Evolutionary conservation across 805 yeast genomes (phyloP).

Genomic region (Candida hungchunana): DNA sequence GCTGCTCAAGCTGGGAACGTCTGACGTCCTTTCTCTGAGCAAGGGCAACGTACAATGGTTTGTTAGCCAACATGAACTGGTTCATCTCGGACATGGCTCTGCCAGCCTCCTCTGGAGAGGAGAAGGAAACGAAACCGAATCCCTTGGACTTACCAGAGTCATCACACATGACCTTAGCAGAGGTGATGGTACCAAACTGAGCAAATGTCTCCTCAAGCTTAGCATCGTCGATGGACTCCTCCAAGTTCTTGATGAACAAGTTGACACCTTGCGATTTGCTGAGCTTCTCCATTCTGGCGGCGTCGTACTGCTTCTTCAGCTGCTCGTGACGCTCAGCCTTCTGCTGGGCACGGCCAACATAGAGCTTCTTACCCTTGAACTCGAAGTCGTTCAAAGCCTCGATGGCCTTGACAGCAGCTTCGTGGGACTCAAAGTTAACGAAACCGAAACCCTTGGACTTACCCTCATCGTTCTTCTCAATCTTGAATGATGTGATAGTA

Average conservation of each 20-base stretch:
- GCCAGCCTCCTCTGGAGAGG: constrained; percentile 97
- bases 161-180: constrained; percentile 94
- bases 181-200: constrained; percentile 91
- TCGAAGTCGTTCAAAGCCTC: constrained; percentile 88
- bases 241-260: constrained; percentile 94
- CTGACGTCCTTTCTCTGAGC: constrained; percentile 99
- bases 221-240: constrained; percentile 89
- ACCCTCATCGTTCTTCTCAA: constrained; percentile 75
- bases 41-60: constrained; percentile 96
- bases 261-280: constrained; percentile 97
- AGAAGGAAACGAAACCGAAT: constrained; percentile 97
- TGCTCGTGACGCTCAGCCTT: constrained; percentile 96
- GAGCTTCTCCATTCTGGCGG: constrained; percentile 84
- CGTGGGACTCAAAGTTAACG: constrained; percentile 85
- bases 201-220: constrained; percentile 86
- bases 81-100: constrained; percentile 98
- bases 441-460: constrained; percentile 95
- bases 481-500: constrained; percentile 75
- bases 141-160: constrained; percentile 95
- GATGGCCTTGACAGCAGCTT: constrained; percentile 85
- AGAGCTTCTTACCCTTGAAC: constrained; percentile 77
- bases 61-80: constrained; percentile 90
- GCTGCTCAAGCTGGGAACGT: constrained; percentile 95
- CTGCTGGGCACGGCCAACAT: constrained; percentile 99
- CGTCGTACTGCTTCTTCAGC: constrained; percentile 91